Evolutionary conservation across 179 eudicot genomes (phyloP), one percentile per base, ranked within the genome.

Genomic region (Spinacia oleracea): DNA sequence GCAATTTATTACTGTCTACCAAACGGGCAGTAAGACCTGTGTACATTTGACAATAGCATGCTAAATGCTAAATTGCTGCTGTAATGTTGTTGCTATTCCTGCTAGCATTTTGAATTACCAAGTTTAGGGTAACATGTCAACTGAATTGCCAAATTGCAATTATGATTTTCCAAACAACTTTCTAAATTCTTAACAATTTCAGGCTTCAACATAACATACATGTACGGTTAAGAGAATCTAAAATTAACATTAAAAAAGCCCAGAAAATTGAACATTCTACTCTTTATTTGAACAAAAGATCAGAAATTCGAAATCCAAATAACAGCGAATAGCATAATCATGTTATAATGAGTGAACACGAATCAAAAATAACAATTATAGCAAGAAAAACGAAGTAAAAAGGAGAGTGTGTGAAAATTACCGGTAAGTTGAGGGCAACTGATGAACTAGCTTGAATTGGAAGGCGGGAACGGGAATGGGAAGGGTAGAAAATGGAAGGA

Each of bases 391-490:
- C 20, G 2, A 29, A 14, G 21, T 3, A 55, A 38, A 65, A 40
- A 15, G 46, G 6, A 40, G 10, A 20, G 43, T 23, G 45, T 0
- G 67, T 0, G 29, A 79, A 60, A 14, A 72, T 45, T 83, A 88
- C 88, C 84, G 74, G 50, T 45, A 63, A 74, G 55, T 77, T 77
- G 43, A 86, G 69, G n/a, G 77, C 38, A 51, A 70, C 27, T 1
- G 83, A 72, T 20, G 87, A 82, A 58, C 53, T 69, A 1, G 87
- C 84, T 59, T 65, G 81, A 62, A 85, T 78, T 70, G 43, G 71
- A 78, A 43, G 70, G 15, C 75, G 75, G 64, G 45, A 73, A 50
- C 31, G 21, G 45, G 56, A 70, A 45, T 35, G 78, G 45, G 56
- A 70, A 45, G 35, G 78, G 15, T 11, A 64, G 31, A 59, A 29